phyloP scores from a whole-genome alignment of 2,329 filamentous ascomycete genomes.

The Pseudocercospora fijiensis region DNA sequence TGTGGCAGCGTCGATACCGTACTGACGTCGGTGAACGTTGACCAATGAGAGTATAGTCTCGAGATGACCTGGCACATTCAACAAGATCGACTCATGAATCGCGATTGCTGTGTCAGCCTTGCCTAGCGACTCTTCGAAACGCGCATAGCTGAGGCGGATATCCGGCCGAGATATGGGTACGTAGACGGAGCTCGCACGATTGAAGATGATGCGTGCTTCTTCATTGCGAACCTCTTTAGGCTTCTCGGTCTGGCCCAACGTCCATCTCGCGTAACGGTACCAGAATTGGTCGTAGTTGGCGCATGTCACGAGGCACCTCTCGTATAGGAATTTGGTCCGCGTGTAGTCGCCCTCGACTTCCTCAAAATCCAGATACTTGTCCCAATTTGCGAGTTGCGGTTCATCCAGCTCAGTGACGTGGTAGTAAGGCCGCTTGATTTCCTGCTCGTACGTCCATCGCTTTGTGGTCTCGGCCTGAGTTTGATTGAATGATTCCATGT shows the following conservation, averaged over 20 bases:
- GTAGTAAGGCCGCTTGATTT: constrained; percentile 95
- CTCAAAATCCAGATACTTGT: constrained; percentile 95
- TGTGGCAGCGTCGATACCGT: constrained; percentile 79
- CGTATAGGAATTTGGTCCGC: constrained; percentile 80
- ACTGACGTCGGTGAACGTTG: constrained; percentile 79
- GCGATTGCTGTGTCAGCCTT: constrained; percentile 76
- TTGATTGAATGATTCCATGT: constrained; percentile 74
- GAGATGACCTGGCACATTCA: constrained; percentile 73
- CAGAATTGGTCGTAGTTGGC: constrained; percentile 97
- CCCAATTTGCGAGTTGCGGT: constrained; percentile 82
- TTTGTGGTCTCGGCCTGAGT: constrained; percentile 88
- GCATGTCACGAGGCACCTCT: constrained; percentile 87
- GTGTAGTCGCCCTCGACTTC: constrained; percentile 76
- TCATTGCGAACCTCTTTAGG: constrained; percentile 79
- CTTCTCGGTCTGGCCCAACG: constrained; percentile 75
- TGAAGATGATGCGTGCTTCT: constrained; percentile 87
- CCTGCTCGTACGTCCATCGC: constrained; percentile 90
- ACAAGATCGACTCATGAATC: constrained; percentile 78
- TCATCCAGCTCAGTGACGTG: constrained; percentile 92
- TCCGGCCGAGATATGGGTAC: constrained; percentile 82
- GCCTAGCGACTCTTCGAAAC: constrained; percentile 85
- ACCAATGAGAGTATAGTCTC: constrained; percentile 87
- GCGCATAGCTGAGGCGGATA: constrained; percentile 85
- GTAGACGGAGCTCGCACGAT: constrained; percentile 79
- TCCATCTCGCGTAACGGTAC: constrained; percentile 96